Evolutionary conservation across 257 asterid genomes (phyloP).

Genomic region (Marsdenia floribunda): DNA sequence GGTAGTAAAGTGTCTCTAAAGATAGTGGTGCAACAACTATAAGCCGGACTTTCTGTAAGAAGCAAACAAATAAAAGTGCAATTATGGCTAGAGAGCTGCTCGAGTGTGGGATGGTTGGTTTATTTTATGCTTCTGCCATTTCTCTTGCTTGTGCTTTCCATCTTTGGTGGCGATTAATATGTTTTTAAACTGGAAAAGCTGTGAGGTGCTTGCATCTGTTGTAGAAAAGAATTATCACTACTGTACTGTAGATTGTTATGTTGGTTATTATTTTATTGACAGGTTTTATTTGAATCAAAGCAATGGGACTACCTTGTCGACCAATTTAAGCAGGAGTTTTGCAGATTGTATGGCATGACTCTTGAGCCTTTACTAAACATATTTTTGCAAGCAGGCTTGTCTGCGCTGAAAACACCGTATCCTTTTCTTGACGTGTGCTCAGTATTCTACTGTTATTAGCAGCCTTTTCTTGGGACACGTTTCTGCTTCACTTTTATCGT

Average conservation of each 20-base stretch:
- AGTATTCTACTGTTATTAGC: not conserved
- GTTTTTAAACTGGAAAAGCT: not conserved
- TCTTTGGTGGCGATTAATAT: not conserved
- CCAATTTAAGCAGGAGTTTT: slow-evolving; percentile 95
- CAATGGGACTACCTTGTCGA: slow-evolving; percentile 91
- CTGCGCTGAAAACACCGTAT: slow-evolving; percentile 99
- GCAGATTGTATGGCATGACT: slow-evolving; percentile 95
- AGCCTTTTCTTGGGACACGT: not conserved
- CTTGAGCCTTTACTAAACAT: slow-evolving; percentile 87
- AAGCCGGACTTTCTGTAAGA: not conserved
- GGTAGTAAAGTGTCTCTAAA: not conserved
- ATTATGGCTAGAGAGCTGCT: not conserved
- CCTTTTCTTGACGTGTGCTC: slow-evolving; percentile 25
- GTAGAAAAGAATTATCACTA: not conserved
- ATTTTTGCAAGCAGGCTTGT: slow-evolving; percentile 94
- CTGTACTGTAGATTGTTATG: not conserved
- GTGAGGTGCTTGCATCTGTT: not conserved
- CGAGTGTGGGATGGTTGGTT: not conserved
- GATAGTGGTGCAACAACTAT: not conserved
- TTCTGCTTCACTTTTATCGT: not conserved
- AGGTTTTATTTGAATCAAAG: slow-evolving; percentile 82
- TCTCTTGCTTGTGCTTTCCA: not conserved
- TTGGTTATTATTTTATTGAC: slow-evolving; percentile 13
- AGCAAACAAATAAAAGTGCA: not conserved
- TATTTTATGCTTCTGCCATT: not conserved